phyloP scores from a whole-genome alignment of 257 asterid species.

The Solanum sitiens region DNA sequence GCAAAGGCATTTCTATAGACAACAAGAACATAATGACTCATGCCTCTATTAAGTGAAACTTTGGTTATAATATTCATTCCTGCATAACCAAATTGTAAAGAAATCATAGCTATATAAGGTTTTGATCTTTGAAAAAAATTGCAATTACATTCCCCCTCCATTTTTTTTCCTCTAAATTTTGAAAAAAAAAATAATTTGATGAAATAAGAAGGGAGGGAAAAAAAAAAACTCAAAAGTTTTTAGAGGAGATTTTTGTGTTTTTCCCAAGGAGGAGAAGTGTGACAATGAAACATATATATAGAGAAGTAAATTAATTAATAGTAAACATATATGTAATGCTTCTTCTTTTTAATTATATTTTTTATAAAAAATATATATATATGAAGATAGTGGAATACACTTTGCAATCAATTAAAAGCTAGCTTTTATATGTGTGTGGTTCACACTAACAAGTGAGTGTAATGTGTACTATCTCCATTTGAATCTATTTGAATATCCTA shows the following conservation, averaged over 20 bases:
- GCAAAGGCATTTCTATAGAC: constrained; percentile 92
- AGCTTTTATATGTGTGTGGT: neutral
- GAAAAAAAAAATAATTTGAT: neutral
- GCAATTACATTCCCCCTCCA: constrained; percentile 45
- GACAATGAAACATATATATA: constrained; percentile 36
- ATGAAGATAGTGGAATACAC: neutral
- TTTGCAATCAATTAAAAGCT: neutral
- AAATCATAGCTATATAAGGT: constrained; percentile 87
- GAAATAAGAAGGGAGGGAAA: constrained; percentile 22
- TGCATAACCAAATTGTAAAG: constrained; percentile 84
- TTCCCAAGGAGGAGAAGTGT: constrained; percentile 36
- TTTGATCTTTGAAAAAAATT: constrained; percentile 43
- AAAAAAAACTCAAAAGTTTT: constrained; percentile 27
- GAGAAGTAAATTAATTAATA: neutral
- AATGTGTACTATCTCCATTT: neutral
- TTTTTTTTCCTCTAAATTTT: neutral
- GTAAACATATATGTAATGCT: neutral
- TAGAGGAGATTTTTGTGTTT: constrained; percentile 27
- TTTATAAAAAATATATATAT: too few relatives aligned
- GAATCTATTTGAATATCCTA: neutral
- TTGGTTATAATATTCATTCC: constrained; percentile 92
- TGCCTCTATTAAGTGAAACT: constrained; percentile 82
- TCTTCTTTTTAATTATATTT: neutral
- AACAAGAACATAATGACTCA: constrained; percentile 90
- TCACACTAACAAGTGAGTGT: neutral